Base-by-base conservation (phyloP, 2,329 filamentous ascomycete genomes). In the Venturia aucupariae region DNA sequence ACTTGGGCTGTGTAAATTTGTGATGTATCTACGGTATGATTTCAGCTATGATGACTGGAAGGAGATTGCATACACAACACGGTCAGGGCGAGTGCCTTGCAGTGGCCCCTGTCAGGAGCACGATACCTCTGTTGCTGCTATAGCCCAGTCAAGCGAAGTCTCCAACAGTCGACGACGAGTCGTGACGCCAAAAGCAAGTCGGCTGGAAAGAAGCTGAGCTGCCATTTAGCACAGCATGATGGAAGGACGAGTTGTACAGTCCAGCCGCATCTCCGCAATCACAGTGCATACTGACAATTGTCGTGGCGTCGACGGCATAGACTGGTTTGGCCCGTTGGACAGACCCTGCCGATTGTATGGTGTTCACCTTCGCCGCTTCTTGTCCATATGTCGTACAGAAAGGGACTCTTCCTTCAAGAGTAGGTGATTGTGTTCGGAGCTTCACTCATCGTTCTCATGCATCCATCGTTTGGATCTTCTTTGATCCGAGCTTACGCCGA, bases 301-400 rank as follows among this genome's bases (percentile, higher is more conserved):
- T 35, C 51, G 51, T 57, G 51, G 51, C 51, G 51, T 57, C 51
- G 27, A 57, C 51, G 46, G 46, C 46, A 51, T 27, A 27, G 46
- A 51, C 46, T 57, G 51, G 51, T 57, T 57, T 57, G 51, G 8
- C 13, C 46, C 51, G 51, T 57, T 57, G 51, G 51, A 51, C 46
- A 57, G 51, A 57, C 51, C 51, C 51, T 57, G 51, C 30, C 51
- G 35, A 35, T 8, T 17, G 51, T 8, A 32, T 35, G 27, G 27
- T 57, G 17, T 35, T 57, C 51, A 24, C 30, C 51, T 57, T 57
- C 30, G 51, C 51, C 51, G 27, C 51, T 35, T 57, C 30, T 10
- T 19, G 5, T 35, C 10, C 51, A 57, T 35, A n/a, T 35, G 51
- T 57, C 51, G 51, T 57, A 57, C 51, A 57, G 30, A 57, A 35